Base-by-base conservation (phyloP, 345 rosid genomes). In the Eucalyptus camaldulensis region DNA sequence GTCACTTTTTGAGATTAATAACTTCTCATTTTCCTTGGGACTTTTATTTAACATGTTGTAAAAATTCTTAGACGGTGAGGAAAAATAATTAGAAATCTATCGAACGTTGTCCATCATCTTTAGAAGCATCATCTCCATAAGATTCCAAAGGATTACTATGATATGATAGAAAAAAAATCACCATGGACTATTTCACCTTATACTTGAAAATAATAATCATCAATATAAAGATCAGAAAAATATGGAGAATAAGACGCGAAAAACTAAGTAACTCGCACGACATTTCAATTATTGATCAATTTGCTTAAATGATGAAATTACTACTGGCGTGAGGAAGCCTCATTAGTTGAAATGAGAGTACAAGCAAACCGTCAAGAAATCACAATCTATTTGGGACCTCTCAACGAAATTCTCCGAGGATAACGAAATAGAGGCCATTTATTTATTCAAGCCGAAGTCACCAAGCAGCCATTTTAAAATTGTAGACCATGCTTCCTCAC, bases 401-500 rank as follows among this genome's bases (percentile, higher is more conserved):
- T 27, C 69, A 60, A 27, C n/a, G 22, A 51, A 51, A 51, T 51
- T 51, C 56, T 17, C 8, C 0, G 1, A 51, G n/a, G 15, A 60
- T 60, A 60, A 60, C 4, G 0, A 60, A 60, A 60, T 0, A 27
- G 8, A 60, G 33, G 2, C 69, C 69, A 27, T 60, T 29, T 60
- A 60, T 60, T 27, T 60, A 29, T 60, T 60, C 69, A 60, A 60
- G 33, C n/a, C 16, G 0, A 60, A 60, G 22, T 13, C 2, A 5
- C 16, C 69, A 60, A 60, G 33, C 16, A 12, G 1, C 16, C 31
- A 60, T 12, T 60, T 27, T 27, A 60, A 60, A 60, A 29, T 27
- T 51, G 56, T 17, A 51, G 9, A 51, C 2, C 99, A 25, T 97
- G 99, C 93, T 97, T 98, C 92, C 99, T 95, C 85, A 97, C 98